These are phyloP conservation scores for Stephania japonica DNA, from an alignment of 164 flowering plant genomes.

Conservation along the genomic window DNA sequence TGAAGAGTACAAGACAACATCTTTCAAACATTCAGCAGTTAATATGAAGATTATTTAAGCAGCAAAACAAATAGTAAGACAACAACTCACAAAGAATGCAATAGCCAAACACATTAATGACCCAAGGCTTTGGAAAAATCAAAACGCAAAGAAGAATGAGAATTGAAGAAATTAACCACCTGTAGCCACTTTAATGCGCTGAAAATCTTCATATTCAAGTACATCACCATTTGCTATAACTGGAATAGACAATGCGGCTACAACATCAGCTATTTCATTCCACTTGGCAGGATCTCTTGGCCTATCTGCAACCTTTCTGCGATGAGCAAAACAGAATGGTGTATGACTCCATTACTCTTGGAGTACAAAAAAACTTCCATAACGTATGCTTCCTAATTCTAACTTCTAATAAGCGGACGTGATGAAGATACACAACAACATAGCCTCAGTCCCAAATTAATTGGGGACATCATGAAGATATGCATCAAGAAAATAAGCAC, in stretches of 20 bases:
- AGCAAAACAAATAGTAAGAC: not conserved
- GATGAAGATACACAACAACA: too few species aligned
- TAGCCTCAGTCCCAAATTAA: not conserved
- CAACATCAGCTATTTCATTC: conserved; percentile 90
- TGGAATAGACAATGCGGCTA: conserved; percentile 78
- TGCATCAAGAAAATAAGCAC: not conserved
- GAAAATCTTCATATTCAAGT: conserved; percentile 73
- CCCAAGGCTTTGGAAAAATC: not conserved
- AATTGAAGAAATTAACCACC: conserved; percentile 29
- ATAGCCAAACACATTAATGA: not conserved
- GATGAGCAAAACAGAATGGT: conserved; percentile 15
- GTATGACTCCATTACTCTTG: not conserved
- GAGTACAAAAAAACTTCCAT: not conserved
- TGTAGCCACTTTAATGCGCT: conserved; percentile 62
- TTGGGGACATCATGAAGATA: not conserved
- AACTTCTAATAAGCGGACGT: too few species aligned
- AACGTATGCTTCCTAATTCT: not conserved
- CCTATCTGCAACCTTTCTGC: conserved; percentile 84
- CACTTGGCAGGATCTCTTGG: conserved; percentile 97
- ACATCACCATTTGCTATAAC: conserved; percentile 96
- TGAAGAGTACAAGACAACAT: not conserved
- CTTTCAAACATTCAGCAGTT: not conserved
- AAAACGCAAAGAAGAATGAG: not conserved
- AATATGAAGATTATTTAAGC: not conserved
- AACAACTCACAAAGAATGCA: not conserved